phyloP scores from a whole-genome alignment of 352 stramenopile species.

The Peronospora destructor region DNA sequence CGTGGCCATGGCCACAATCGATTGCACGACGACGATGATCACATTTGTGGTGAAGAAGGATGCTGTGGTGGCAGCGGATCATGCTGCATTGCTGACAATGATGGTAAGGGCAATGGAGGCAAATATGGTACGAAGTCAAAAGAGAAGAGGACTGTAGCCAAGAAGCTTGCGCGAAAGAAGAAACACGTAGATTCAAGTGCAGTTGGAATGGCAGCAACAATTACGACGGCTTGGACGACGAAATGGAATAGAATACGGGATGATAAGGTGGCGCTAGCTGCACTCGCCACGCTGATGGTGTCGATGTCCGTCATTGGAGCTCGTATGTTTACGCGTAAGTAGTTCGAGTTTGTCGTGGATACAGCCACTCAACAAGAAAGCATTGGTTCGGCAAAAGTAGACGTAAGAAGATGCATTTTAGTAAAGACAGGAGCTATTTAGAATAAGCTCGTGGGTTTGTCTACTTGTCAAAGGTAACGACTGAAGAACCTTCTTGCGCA shows the following conservation, averaged over 20 bases:
- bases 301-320: constrained; percentile 44
- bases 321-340: constrained; percentile 40
- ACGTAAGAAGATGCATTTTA: too few relatives aligned
- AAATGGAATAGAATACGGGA: constrained; percentile 35
- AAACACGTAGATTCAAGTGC: constrained; percentile 4
- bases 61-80: constrained; percentile 30
- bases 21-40: constrained; percentile 17
- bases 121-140: constrained; percentile 32
- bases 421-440: too few relatives aligned
- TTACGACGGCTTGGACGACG: constrained; percentile 9
- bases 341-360: constrained; percentile 1
- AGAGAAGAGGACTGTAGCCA: constrained; percentile 23
- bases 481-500: too few relatives aligned
- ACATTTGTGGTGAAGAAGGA: constrained; percentile 19
- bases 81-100: constrained; percentile 31
- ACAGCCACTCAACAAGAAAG: not conserved
- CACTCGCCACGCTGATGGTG: constrained; percentile 40
- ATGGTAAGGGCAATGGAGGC: constrained; percentile 24
- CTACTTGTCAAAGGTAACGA: too few relatives aligned
- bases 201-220: constrained; percentile 9
- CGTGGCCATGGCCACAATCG: constrained; percentile 19
- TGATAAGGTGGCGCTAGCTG: constrained; percentile 48
- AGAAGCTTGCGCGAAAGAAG: constrained; percentile 20
- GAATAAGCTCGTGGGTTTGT: too few relatives aligned
- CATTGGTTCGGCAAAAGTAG: too few relatives aligned